These are phyloP conservation scores for Aspergillus eucalypticola DNA, from an alignment of 2,329 filamentous ascomycete genomes.

Conservation along the genomic window DNA sequence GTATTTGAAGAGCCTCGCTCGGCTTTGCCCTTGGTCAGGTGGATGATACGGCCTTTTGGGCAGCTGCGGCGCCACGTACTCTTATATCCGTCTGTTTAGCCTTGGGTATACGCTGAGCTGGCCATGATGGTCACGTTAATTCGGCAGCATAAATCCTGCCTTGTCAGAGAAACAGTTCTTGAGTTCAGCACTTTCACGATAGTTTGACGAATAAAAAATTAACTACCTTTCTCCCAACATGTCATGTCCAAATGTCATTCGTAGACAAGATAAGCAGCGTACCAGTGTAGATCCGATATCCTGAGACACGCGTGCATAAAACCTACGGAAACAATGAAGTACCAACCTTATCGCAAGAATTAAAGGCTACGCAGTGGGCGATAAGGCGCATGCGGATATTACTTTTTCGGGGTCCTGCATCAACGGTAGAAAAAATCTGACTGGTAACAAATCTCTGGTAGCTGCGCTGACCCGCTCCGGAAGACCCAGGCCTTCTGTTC, in stretches of 20 bases:
- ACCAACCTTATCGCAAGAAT: not conserved
- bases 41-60: slow-evolving; percentile 30
- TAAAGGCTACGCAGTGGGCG: not conserved
- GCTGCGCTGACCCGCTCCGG: not conserved
- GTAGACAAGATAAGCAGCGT: not conserved
- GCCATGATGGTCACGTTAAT: slow-evolving; percentile 34
- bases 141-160: slow-evolving; percentile 37
- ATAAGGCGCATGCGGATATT: not conserved
- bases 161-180: slow-evolving; percentile 34
- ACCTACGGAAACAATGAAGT: not conserved
- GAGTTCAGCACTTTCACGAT: slow-evolving; percentile 40
- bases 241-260: not conserved
- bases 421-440: slow-evolving; percentile 6
- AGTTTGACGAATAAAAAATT: slow-evolving; percentile 41
- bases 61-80: slow-evolving; percentile 26
- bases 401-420: not conserved
- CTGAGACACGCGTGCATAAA: not conserved
- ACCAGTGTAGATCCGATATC: not conserved
- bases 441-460: not conserved
- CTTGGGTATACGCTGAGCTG: slow-evolving; percentile 38
- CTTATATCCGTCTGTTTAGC: slow-evolving; percentile 29
- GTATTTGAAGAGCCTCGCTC: slow-evolving; percentile 28
- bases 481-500: slow-evolving; percentile 7
- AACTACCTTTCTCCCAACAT: slow-evolving; percentile 1
- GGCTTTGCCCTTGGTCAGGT: slow-evolving; percentile 31